These are phyloP conservation scores for Triticum timopheevii DNA, from an alignment of 176 grass and related monocot genomes.

Conservation along the genomic window DNA sequence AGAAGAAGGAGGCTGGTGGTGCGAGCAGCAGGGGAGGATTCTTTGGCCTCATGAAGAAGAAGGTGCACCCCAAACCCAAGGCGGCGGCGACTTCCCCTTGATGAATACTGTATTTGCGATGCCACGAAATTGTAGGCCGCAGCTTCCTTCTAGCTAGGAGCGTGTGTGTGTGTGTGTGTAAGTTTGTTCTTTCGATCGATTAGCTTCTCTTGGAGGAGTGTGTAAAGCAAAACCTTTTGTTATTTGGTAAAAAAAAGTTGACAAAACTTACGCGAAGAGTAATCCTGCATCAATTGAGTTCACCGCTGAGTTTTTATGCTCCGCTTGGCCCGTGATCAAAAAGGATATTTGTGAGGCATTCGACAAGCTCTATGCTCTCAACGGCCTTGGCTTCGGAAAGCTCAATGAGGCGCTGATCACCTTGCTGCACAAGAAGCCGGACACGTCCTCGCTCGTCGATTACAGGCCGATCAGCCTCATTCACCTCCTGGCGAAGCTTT, in stretches of 20 bases:
- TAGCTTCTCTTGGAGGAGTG: not conserved
- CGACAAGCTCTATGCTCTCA: too few relatives aligned
- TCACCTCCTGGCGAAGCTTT: too few relatives aligned
- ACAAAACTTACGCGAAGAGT: not conserved
- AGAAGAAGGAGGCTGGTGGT: not conserved
- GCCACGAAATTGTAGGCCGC: not conserved
- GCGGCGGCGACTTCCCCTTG: conserved; percentile 1
- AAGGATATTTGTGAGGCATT: too few relatives aligned
- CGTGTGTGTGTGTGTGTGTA: not conserved
- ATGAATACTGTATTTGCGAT: not conserved
- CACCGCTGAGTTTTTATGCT: too few relatives aligned
- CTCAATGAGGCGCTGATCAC: too few relatives aligned
- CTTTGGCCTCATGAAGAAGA: conserved; percentile 47
- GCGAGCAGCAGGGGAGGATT: not conserved
- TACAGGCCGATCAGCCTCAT: too few relatives aligned
- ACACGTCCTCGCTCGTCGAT: too few relatives aligned
- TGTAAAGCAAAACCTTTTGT: conserved; percentile 1
- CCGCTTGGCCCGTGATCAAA: too few relatives aligned
- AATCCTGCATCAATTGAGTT: too few relatives aligned
- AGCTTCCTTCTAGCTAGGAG: not conserved
- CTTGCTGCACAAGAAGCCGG: too few relatives aligned
- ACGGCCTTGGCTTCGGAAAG: too few relatives aligned
- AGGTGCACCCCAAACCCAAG: conserved; percentile 39
- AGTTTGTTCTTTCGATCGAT: not conserved
- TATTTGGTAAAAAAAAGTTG: not conserved